phyloP scores from a whole-genome alignment of 2,329 filamentous ascomycete genomes.

The Allantophomopsis lycopodina region DNA sequence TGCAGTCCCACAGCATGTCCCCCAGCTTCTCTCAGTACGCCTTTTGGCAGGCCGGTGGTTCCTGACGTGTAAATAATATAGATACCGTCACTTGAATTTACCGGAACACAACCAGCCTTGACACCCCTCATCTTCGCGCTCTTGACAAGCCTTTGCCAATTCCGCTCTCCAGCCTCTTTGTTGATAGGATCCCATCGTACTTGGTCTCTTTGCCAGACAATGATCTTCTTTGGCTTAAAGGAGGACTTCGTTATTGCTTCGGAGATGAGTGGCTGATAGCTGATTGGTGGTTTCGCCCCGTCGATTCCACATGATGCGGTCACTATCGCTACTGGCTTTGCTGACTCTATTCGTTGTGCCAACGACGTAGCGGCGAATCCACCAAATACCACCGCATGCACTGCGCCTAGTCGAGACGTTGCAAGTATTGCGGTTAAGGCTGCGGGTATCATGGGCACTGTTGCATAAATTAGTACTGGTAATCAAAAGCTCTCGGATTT shows the following conservation, averaged over 20 bases:
- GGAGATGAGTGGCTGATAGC: slow-evolving; percentile 66
- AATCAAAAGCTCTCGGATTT: neutral
- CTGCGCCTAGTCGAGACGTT: slow-evolving; percentile 65
- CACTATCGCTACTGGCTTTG: slow-evolving; percentile 60
- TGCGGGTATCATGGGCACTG: slow-evolving; percentile 91
- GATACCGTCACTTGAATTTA: slow-evolving; percentile 64
- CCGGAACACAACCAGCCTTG: slow-evolving; percentile 61
- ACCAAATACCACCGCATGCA: slow-evolving; percentile 88
- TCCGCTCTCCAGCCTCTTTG: slow-evolving; percentile 53
- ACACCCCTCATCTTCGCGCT: slow-evolving; percentile 54
- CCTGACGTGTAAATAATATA: slow-evolving; percentile 87
- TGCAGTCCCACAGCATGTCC: slow-evolving; percentile 80
- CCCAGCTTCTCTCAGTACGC: slow-evolving; percentile 68
- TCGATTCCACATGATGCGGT: slow-evolving; percentile 91
- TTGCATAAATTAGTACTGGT: neutral
- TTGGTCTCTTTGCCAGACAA: slow-evolving; percentile 78
- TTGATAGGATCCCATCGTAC: slow-evolving; percentile 59
- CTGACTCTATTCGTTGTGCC: slow-evolving; percentile 79
- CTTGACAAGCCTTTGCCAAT: slow-evolving; percentile 67
- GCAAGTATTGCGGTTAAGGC: slow-evolving; percentile 80
- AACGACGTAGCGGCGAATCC: slow-evolving; percentile 74
- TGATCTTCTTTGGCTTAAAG: slow-evolving; percentile 58
- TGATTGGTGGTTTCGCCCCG: slow-evolving; percentile 62
- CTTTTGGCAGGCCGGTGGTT: slow-evolving; percentile 73
- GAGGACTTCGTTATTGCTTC: slow-evolving; percentile 53